A percentile compares a stretch with the other conserved stretches of the same genome.
Evolutionary conservation across 805 yeast genomes (phyloP).

Genomic region (Pichia cephalocereana): DNA sequence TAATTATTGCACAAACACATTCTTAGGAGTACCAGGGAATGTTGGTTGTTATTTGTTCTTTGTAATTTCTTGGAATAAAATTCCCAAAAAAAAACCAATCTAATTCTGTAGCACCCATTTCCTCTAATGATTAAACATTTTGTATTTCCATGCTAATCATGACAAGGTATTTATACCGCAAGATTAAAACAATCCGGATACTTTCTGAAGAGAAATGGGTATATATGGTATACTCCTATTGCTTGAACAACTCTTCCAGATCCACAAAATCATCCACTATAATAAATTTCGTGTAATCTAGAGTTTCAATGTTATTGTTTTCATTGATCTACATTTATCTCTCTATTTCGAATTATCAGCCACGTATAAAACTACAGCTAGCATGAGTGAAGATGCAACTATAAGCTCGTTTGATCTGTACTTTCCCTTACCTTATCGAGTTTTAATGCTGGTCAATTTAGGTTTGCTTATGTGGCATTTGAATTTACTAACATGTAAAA

Average conservation of each 20-base stretch:
- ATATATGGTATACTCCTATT: not conserved
- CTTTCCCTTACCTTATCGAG: constrained; percentile 41
- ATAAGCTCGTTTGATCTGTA: constrained; percentile 1
- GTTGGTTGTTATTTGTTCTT: not conserved
- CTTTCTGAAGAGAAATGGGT: constrained; percentile 9
- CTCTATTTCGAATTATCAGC: too few relatives aligned
- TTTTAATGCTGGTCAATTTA: constrained; percentile 37
- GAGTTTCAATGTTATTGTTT: too few relatives aligned
- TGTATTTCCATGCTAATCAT: constrained; percentile 50
- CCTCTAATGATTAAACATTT: constrained; percentile 36
- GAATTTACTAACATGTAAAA: constrained; percentile 32
- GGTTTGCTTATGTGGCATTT: constrained; percentile 49
- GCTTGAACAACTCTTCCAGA: too few relatives aligned
- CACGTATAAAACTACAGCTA: not conserved
- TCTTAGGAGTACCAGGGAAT: not conserved
- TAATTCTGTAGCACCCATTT: not conserved
- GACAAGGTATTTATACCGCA: constrained; percentile 21
- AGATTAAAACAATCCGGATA: constrained; percentile 11
- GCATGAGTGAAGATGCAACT: not conserved
- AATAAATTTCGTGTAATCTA: too few relatives aligned
- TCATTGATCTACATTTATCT: too few relatives aligned
- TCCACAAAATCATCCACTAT: too few relatives aligned
- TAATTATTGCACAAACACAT: not conserved
- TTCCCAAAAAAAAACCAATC: too few relatives aligned
- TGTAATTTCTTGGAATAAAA: not conserved